Percentiles rank a stretch among this genome's conserved stretches.
Conservation (phyloP, 2,329 filamentous ascomycete genomes). For the Fusarium cyanostomum region DNA sequence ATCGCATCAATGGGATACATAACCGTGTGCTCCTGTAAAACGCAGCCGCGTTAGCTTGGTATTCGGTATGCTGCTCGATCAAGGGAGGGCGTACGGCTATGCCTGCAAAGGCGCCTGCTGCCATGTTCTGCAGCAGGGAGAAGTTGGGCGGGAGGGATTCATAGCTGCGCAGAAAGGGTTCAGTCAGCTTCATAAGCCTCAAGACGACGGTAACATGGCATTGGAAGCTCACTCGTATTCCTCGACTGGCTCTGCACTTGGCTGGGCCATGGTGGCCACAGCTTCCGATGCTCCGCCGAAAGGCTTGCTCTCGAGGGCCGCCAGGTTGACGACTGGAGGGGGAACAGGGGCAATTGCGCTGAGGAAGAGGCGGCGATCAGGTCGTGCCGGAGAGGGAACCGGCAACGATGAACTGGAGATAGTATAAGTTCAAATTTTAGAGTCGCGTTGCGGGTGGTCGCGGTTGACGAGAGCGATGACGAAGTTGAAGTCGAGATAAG, state of each 20-base stretch:
- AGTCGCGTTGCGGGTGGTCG: slow-evolving; percentile 17
- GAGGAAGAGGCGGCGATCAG: slow-evolving; percentile 5
- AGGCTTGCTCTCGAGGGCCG: slow-evolving; percentile 67
- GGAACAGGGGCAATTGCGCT: slow-evolving; percentile 33
- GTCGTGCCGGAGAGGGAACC: slow-evolving; percentile 14
- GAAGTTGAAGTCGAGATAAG: slow-evolving; percentile 33
- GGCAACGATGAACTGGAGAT: slow-evolving; percentile 5
- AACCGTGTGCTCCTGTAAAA: slow-evolving; percentile 86
- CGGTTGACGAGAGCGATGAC: slow-evolving; percentile 26
- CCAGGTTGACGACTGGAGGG: slow-evolving; percentile 63
- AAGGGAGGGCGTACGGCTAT: slow-evolving; percentile 75
- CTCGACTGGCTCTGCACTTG: slow-evolving; percentile 69
- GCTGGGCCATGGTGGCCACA: slow-evolving; percentile 76
- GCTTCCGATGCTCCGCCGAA: slow-evolving; percentile 72
- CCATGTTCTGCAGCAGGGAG: slow-evolving; percentile 93
- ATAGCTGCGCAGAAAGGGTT: slow-evolving; percentile 66
- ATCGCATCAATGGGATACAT: slow-evolving; percentile 99
- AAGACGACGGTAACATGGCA: background rate
- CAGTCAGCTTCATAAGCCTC: slow-evolving; percentile 7
- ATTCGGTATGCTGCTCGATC: background rate
- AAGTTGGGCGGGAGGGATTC: slow-evolving; percentile 95
- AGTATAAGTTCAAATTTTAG: slow-evolving; percentile 1
- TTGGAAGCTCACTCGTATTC: slow-evolving; percentile 69
- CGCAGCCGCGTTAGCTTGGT: slow-evolving; percentile 28
- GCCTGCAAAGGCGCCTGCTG: slow-evolving; percentile 94